A percentile compares a stretch with the other conserved stretches of the same genome.
Conservation (phyloP, 2,329 filamentous ascomycete species). For the Colletotrichum gigasporum region DNA sequence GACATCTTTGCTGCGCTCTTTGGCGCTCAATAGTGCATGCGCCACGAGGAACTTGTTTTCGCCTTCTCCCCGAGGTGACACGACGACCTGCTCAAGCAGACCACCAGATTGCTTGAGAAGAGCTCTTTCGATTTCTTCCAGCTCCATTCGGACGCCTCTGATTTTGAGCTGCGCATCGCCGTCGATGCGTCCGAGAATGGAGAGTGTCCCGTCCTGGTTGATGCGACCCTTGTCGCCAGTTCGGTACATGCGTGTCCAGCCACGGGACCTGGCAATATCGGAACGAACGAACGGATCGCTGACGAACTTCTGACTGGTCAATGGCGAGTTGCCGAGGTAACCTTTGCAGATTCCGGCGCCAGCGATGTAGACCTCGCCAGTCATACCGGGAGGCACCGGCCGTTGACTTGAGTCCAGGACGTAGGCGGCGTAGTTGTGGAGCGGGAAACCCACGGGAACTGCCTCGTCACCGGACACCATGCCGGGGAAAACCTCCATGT, state of each 20-base stretch:
- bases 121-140: constrained; percentile 48
- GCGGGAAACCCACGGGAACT: constrained; percentile 30
- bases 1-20: not conserved
- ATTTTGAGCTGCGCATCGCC: constrained; percentile 58
- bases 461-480: constrained; percentile 24
- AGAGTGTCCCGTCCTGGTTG: not conserved
- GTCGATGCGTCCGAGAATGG: constrained; percentile 46
- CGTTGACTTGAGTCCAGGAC: constrained; percentile 48
- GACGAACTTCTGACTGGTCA: not conserved
- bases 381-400: constrained; percentile 47
- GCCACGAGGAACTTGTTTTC: not conserved
- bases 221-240: not conserved
- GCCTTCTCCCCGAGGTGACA: not conserved
- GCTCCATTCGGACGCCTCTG: constrained; percentile 54
- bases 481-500: constrained; percentile 31
- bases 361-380: constrained; percentile 44
- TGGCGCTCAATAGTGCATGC: not conserved
- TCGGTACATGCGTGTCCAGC: not conserved
- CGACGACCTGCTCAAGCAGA: not conserved
- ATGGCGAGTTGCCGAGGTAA: constrained; percentile 41
- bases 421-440: constrained; percentile 48
- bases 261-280: not conserved
- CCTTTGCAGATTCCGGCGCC: constrained; percentile 42
- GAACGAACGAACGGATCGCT: not conserved
- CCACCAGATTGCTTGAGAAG: constrained; percentile 30